These are phyloP conservation scores for Kockiozyma suomiensis DNA, from an alignment of 805 yeast genomes.

Conservation along the genomic window DNA sequence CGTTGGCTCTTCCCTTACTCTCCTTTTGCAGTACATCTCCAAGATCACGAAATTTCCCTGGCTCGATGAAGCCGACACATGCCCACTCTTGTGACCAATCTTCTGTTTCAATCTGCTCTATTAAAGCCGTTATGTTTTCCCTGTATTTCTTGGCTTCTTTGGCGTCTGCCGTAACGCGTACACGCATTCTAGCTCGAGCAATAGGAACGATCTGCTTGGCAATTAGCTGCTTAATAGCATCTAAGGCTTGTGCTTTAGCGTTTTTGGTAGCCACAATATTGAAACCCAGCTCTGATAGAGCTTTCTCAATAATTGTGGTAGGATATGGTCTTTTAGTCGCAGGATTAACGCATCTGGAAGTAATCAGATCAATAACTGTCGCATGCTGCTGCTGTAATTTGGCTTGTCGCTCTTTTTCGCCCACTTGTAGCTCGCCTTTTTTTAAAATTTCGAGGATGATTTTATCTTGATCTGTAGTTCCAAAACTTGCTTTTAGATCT, in stretches of 20 bases:
- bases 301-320: conserved; percentile 90
- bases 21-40: conserved; percentile 61
- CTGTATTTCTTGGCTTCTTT: conserved; percentile 54
- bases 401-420: conserved; percentile 87
- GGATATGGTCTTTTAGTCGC: conserved; percentile 88
- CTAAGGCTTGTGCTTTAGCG: conserved; percentile 87
- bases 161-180: conserved; percentile 57
- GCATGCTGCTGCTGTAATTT: conserved; percentile 72
- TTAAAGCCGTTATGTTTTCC: conserved; percentile 49
- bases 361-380: conserved; percentile 78
- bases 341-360: conserved; percentile 91
- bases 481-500: conserved; percentile 73
- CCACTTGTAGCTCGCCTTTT: conserved; percentile 92
- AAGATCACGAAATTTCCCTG: conserved; percentile 74
- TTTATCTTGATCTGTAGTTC: conserved; percentile 70
- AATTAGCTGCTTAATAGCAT: conserved; percentile 78
- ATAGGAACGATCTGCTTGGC: conserved; percentile 86
- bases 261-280: conserved; percentile 72
- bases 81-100: conserved; percentile 51
- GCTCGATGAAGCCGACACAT: conserved; percentile 75
- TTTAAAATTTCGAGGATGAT: conserved; percentile 79
- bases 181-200: conserved; percentile 91
- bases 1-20: conserved; percentile 60
- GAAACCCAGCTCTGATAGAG: conserved; percentile 68
- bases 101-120: conserved; percentile 50